A percentile compares a stretch with the other conserved stretches of the same genome.
Conservation (phyloP, 2,329 filamentous ascomycete species). For the Trichoderma hamatum region DNA sequence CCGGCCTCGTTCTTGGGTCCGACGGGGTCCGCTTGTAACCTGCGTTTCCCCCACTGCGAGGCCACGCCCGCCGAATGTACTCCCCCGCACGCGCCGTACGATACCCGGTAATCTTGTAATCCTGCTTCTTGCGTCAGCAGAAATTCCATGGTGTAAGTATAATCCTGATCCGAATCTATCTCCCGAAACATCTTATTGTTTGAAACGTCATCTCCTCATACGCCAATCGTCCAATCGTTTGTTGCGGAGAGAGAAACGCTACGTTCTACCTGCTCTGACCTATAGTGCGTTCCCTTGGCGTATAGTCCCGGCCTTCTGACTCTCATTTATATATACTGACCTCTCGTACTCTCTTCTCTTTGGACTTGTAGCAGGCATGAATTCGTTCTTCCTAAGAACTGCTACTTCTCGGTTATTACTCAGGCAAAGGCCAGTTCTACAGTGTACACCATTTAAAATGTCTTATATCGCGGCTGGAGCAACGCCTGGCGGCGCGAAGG, state of each 20-base stretch:
- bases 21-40: background rate
- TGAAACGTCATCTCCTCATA: background rate
- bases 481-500: slow-evolving; percentile 17
- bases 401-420: background rate
- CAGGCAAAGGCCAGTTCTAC: background rate
- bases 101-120: background rate
- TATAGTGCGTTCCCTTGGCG: background rate
- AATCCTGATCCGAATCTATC: background rate
- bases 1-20: background rate
- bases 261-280: background rate
- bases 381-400: slow-evolving; percentile 10
- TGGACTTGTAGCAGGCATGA: slow-evolving; percentile 1
- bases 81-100: slow-evolving; percentile 14
- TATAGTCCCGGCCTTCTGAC: background rate
- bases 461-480: slow-evolving; percentile 13
- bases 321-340: background rate
- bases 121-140: background rate
- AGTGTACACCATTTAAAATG: slow-evolving; percentile 3
- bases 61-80: background rate
- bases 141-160: background rate
- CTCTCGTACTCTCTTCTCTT: background rate
- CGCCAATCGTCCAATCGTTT: background rate
- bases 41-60: background rate
- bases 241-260: background rate
- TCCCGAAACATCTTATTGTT: background rate